Percentiles rank a stretch among this genome's conserved stretches.
Evolutionary conservation across 495 filamentous ascomycete species (phyloP).

Genomic region (Penicillium antarcticum): DNA sequence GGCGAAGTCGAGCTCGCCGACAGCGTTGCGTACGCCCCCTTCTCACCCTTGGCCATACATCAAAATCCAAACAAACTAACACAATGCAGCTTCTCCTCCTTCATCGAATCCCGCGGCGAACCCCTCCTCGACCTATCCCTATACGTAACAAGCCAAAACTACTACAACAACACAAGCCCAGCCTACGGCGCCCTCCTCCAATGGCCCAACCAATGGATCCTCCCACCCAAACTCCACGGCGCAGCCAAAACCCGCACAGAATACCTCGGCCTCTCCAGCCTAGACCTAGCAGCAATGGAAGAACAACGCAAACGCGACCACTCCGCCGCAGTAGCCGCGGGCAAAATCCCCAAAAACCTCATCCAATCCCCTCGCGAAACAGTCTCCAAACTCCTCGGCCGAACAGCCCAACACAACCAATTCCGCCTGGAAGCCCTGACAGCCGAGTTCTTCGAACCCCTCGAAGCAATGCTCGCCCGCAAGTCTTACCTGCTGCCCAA

Average conservation of each 20-base stretch:
- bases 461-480: constrained; percentile 59
- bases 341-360: constrained; percentile 42
- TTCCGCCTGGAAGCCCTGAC: constrained; percentile 72
- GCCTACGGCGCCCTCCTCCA: constrained; percentile 72
- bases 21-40: constrained; percentile 46
- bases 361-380: constrained; percentile 40
- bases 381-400: constrained; percentile 37
- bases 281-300: constrained; percentile 56
- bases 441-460: constrained; percentile 62
- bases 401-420: constrained; percentile 37
- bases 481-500: constrained; percentile 52
- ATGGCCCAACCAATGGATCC: constrained; percentile 79
- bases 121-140: constrained; percentile 75
- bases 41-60: neutral
- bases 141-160: constrained; percentile 86
- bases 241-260: constrained; percentile 67
- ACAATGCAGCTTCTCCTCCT: constrained; percentile 51
- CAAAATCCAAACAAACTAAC: neutral
- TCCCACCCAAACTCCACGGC: constrained; percentile 63
- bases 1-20: constrained; percentile 47
- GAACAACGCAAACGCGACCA: constrained; percentile 43
- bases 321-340: constrained; percentile 38
- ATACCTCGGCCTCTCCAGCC: constrained; percentile 66
- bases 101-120: constrained; percentile 60
- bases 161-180: constrained; percentile 65